Percentiles rank a stretch among this genome's conserved stretches.
phyloP scores from a whole-genome alignment of 345 rosid genomes.

The Geranium rotundifolium region DNA sequence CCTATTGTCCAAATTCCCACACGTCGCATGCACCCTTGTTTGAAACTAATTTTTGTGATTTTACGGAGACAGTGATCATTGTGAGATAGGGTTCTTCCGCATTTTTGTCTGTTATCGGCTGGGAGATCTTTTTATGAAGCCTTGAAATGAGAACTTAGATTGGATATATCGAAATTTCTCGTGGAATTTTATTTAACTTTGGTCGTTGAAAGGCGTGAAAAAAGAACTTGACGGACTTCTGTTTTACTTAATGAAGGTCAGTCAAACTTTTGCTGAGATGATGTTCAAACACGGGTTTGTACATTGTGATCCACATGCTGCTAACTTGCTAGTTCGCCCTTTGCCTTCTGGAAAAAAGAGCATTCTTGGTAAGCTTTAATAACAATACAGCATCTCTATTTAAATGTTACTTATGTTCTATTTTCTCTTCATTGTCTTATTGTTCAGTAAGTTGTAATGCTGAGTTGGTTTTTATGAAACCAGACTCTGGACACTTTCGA shows the following conservation, averaged over 20 bases:
- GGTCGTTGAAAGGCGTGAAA: neutral
- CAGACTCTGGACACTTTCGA: neutral
- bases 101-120: too few species aligned
- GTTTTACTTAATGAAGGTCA: slow-evolving; percentile 41
- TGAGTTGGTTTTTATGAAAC: neutral
- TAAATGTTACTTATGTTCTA: neutral
- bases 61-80: too few species aligned
- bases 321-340: slow-evolving; percentile 80
- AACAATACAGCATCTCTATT: neutral
- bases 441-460: neutral
- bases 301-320: slow-evolving; percentile 99
- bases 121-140: neutral
- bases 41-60: too few species aligned
- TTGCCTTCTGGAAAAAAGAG: slow-evolving; percentile 47
- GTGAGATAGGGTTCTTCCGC: too few species aligned
- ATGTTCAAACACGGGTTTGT: slow-evolving; percentile 94
- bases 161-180: neutral
- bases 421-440: neutral
- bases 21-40: too few species aligned
- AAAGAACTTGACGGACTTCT: neutral
- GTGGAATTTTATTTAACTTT: neutral
- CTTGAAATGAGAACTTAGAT: slow-evolving; percentile 1
- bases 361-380: slow-evolving; percentile 37
- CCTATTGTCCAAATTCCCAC: too few species aligned
- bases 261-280: slow-evolving; percentile 89